Evolutionary conservation across 441 rosid species (phyloP), one percentile per base, ranked within the genome.

Genomic region (Geranium incanum): DNA sequence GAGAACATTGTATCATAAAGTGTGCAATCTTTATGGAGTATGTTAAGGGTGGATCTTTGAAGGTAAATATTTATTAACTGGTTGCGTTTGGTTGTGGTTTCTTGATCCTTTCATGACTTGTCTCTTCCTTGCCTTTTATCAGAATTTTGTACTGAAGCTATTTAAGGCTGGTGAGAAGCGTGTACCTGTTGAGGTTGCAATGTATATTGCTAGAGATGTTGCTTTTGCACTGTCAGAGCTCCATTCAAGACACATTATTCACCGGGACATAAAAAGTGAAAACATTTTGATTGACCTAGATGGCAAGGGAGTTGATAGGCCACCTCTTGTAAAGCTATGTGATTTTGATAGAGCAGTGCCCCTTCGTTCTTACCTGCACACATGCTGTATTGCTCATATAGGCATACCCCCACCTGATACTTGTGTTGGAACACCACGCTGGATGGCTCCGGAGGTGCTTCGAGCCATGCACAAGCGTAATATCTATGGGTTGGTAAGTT

Each of bases 401-500:
- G 98, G 98, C 38, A 78, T 89, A 71, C 90, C 90, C 52, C 92
- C 95, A 70, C 90, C 97, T 11, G 79, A 88, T 74, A 72, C 82
- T 69, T 95, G 99, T 85, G 98, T 95, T 66, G 99, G 98, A 77
- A 95, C 98, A 0, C 98, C 99, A 2, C 89, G 98, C 7, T 92
- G 99, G 98, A 92, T 95, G 96, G 97, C 98, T 69, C 99, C 99
- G 6, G 99, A 95, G 82, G 97, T 95, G 77, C 75, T 92, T 55
- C 82, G 63, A 74, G 84, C 98, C 67, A 88, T 89, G 98, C 84
- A 87, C 72, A 82, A 90, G 55, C 83, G 21, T 7, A 83, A 68
- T 71, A 67, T 15, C 8, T 95, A 92, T 60, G 98, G 99, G 63
- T 81, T 95, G 84, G 99, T 92, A 86, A 72, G 84, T 71, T 71